These are phyloP conservation scores for Fennellomyces sp. DNA, from an alignment of 371 early-diverging fungal species.

Conservation along the genomic window DNA sequence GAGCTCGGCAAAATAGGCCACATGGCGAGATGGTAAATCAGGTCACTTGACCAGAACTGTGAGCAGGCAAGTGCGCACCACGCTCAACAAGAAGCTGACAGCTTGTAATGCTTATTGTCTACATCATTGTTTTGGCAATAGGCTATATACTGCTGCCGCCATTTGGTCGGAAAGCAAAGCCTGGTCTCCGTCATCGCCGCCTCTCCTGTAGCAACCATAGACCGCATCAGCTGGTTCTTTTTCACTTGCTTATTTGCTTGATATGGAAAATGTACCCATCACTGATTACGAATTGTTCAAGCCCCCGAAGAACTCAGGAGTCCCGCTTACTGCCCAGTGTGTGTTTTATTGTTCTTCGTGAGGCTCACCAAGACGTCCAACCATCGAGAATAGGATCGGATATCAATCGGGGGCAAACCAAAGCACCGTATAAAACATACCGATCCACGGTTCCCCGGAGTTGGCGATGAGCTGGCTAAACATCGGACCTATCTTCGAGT, in stretches of 20 bases:
- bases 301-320: constrained; percentile 17
- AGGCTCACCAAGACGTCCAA: background rate
- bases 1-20: too few relatives aligned
- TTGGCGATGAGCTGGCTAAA: background rate
- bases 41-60: too few relatives aligned
- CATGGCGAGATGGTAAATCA: too few relatives aligned
- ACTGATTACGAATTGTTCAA: constrained; percentile 13
- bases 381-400: background rate
- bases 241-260: background rate
- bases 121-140: too few relatives aligned
- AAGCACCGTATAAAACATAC: constrained; percentile 9
- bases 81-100: too few relatives aligned
- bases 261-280: constrained; percentile 4
- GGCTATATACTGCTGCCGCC: too few relatives aligned
- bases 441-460: background rate
- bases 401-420: background rate
- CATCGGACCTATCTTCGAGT: background rate
- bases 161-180: too few relatives aligned
- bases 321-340: constrained; percentile 17
- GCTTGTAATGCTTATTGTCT: too few relatives aligned
- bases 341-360: background rate
- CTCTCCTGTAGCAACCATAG: too few relatives aligned
- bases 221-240: background rate
- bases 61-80: too few relatives aligned
- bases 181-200: too few relatives aligned